These are phyloP conservation scores for Suhomyces vadensis DNA, from an alignment of 805 yeast genomes.

Conservation along the genomic window DNA sequence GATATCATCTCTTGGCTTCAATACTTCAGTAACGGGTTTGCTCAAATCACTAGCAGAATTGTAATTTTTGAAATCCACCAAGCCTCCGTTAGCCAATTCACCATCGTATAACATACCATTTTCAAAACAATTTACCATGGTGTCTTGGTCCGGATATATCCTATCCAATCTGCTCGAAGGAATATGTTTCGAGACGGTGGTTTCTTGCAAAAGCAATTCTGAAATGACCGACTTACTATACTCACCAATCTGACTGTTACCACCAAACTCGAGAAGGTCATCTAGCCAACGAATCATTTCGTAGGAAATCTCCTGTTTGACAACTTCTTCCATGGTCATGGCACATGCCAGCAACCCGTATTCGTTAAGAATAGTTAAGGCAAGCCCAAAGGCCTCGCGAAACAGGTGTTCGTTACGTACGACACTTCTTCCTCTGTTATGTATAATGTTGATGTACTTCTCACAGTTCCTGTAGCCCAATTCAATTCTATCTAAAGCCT, in stretches of 20 bases:
- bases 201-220: slow-evolving; percentile 1
- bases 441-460: not conserved
- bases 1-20: slow-evolving; percentile 11
- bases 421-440: not conserved
- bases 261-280: slow-evolving; percentile 14
- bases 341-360: slow-evolving; percentile 52
- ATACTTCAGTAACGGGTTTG: slow-evolving; percentile 15
- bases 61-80: slow-evolving; percentile 17
- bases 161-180: not conserved
- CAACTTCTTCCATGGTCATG: slow-evolving; percentile 49
- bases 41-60: slow-evolving; percentile 15
- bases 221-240: not conserved
- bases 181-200: not conserved
- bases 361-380: not conserved
- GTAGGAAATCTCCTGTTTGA: slow-evolving; percentile 48
- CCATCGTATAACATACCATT: slow-evolving; percentile 33
- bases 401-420: not conserved
- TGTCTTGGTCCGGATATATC: slow-evolving; percentile 15
- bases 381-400: not conserved
- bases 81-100: slow-evolving; percentile 25
- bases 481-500: slow-evolving; percentile 24
- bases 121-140: slow-evolving; percentile 20
- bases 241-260: not conserved
- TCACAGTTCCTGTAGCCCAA: not conserved
- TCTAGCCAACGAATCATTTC: slow-evolving; percentile 51